Evolutionary conservation across 352 stramenopile species (phyloP).

Genomic region (Phytophthora tubulina): DNA sequence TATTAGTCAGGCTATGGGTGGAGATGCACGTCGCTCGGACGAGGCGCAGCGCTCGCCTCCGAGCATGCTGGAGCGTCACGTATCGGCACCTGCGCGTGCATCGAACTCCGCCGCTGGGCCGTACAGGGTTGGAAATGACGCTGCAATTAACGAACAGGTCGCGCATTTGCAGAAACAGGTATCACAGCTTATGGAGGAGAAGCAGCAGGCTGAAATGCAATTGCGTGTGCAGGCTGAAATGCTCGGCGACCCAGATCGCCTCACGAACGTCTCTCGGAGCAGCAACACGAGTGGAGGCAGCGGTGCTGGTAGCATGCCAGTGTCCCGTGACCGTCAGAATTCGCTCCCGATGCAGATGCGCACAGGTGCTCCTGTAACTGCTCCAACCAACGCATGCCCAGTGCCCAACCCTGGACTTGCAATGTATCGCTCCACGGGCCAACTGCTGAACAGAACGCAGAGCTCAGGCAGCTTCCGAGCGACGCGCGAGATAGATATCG

Average conservation of each 20-base stretch:
- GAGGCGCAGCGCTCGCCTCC: conserved; percentile 50
- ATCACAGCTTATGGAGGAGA: conserved; percentile 86
- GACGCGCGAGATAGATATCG: conserved; percentile 53
- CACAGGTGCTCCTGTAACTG: conserved; percentile 27
- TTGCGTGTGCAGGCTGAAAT: conserved; percentile 78
- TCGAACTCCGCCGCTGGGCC: conserved; percentile 32
- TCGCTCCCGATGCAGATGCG: conserved; percentile 68
- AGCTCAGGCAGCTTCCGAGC: conserved; percentile 54
- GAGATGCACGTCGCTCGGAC: conserved; percentile 64
- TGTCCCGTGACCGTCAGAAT: conserved; percentile 65
- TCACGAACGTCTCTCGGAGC: conserved; percentile 47
- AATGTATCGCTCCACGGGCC: conserved; percentile 57
- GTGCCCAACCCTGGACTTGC: conserved; percentile 33
- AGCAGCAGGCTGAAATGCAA: conserved; percentile 81
- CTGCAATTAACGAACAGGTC: conserved; percentile 82
- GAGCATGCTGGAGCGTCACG: conserved; percentile 72
- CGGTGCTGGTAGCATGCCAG: conserved; percentile 19
- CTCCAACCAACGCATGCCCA: conserved; percentile 14
- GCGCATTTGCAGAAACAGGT: conserved; percentile 88
- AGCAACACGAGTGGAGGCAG: conserved; percentile 48
- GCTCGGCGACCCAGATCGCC: conserved; percentile 56
- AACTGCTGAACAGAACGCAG: conserved; percentile 46
- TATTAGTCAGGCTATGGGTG: conserved; percentile 31
- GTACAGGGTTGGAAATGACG: conserved; percentile 39
- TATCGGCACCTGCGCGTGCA: conserved; percentile 72